Evolutionary conservation across 1,284 basidiomycete species (phyloP), one percentile per base, ranked within the genome.

Genomic region (Ustilago curta): DNA sequence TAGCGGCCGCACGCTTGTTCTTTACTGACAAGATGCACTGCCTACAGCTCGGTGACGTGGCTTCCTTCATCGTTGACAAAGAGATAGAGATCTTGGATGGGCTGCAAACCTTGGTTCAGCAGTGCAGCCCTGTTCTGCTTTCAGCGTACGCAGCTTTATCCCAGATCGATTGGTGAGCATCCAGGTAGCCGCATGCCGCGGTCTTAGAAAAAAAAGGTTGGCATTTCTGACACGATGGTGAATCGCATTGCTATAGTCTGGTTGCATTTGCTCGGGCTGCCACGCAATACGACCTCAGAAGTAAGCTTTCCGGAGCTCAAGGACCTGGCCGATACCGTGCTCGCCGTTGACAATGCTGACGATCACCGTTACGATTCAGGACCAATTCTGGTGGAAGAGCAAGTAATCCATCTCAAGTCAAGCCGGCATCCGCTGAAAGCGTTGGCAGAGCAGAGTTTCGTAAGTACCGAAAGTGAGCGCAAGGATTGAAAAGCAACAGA

Each of bases 51-150:
- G 74, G 74, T 1, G 74, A 76, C 44, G n/a, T 76, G 18, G 58
- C 70, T 12, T 69, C 74, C 8, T 70, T 63, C 50, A 61, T 76
- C 35, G 60, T 69, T 12, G 74, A 76, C 54, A 57, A 65, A 14
- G 74, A 76, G 42, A 76, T 76, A 23, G 74, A 72, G 45, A 52
- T 76, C 9, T 44, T 72, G 11, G 69, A 76, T 21, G 56, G 50
- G 1, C 44, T 76, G 40, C 58, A 72, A 8, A 18, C 32, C 9
- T 5, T 62, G 16, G 31, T 74, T 3, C 21, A 62, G 11, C 35
- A 59, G 27, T 66, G 62, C 50, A 62, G 70, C 42, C 59, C 59
- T 2, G 29, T 40, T 1, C 54, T 66, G 19, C 56, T 66, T 8
- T 29, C 39, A 3, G 59, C 71, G 0, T 59, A 74, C 29, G 37